These are phyloP conservation scores for Globisporangium viniferum DNA, from an alignment of 352 stramenopile species.

Conservation along the genomic window DNA sequence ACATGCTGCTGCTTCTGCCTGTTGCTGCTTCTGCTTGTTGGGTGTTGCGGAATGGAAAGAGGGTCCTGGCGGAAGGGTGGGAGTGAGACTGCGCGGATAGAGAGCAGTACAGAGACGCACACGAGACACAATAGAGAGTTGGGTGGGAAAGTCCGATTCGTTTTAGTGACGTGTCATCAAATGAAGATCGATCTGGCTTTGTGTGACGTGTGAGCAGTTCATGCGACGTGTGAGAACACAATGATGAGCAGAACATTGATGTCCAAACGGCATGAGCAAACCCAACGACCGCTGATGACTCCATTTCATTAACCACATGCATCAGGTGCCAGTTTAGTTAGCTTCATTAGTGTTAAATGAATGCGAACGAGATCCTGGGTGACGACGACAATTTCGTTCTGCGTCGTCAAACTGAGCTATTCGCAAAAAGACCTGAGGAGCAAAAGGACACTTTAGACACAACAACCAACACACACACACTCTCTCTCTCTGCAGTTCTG, in stretches of 20 bases:
- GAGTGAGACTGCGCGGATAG: background rate
- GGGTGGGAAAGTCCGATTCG: background rate
- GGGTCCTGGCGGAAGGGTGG: background rate
- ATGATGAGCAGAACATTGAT: background rate
- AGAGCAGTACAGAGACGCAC: background rate
- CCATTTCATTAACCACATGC: background rate
- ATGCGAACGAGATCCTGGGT: background rate
- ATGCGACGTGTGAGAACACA: background rate
- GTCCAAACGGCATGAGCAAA: background rate
- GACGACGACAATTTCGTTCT: background rate
- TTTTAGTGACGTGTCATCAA: background rate
- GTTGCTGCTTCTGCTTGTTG: conserved; percentile 1
- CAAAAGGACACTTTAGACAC: background rate
- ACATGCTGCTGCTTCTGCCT: conserved; percentile 18
- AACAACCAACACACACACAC: background rate
- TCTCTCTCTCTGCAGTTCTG: background rate
- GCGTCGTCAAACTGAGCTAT: background rate
- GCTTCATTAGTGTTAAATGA: background rate
- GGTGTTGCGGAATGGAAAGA: conserved; percentile 8
- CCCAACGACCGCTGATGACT: background rate
- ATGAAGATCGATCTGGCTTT: background rate
- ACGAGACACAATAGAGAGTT: conserved; percentile 1
- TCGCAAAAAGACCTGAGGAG: background rate
- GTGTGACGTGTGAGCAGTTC: background rate
- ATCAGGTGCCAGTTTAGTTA: background rate